A percentile compares a stretch with the other conserved stretches of the same genome.
These are phyloP conservation scores for Tetrapisispora pingtungensis DNA, from an alignment of 805 yeast genomes.

Conservation along the genomic window DNA sequence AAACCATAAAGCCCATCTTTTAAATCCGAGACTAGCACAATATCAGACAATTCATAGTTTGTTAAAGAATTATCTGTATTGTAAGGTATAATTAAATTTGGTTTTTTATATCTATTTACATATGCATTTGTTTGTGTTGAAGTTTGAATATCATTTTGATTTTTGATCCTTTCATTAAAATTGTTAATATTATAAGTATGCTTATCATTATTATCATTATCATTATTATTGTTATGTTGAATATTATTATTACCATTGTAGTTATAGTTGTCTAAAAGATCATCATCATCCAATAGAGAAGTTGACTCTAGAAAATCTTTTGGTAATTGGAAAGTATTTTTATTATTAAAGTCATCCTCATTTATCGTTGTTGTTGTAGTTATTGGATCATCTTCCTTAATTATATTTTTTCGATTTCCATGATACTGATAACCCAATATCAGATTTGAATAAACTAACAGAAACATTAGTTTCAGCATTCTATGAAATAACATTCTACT, in stretches of 20 bases:
- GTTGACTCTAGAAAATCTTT: neutral
- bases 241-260: neutral
- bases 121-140: slow-evolving; percentile 2
- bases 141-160: neutral
- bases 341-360: neutral
- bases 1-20: slow-evolving; percentile 84
- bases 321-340: neutral
- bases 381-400: neutral
- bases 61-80: slow-evolving; percentile 7
- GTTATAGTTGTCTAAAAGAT: neutral
- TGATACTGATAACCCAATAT: neutral
- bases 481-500: neutral
- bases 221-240: neutral
- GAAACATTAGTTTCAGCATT: neutral
- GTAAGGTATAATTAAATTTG: slow-evolving; percentile 4
- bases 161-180: neutral
- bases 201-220: neutral
- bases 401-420: neutral
- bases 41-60: slow-evolving; percentile 34
- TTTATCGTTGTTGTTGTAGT: neutral
- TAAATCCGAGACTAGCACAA: slow-evolving; percentile 64
- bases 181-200: neutral
- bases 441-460: neutral
- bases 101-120: slow-evolving; percentile 2
- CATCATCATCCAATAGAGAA: neutral